Base-by-base conservation (phyloP, 768 basidiomycete species). In the Pisolithus orientalis region DNA sequence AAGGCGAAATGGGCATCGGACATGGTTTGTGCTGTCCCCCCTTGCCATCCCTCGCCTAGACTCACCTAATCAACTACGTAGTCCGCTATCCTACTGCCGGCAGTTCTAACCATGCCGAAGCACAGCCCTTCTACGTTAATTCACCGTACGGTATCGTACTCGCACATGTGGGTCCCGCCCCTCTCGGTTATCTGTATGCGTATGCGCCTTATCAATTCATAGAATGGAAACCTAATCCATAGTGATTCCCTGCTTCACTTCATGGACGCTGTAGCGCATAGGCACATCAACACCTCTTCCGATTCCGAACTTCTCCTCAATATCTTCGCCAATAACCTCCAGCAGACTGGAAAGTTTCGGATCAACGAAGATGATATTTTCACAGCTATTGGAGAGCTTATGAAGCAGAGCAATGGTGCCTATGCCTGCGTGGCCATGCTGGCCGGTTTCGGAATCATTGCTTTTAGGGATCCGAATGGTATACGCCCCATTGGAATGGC, bases 311-410 rank as follows among this genome's bases (percentile, higher is more conserved):
- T 99, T 11, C 80, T 99, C 39, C 82, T 99, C 57, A 99, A 99
- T 72, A 91, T 96, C 59, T 92, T 99, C 67, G 96, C 96, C 49
- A 84, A 98, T 76, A 94, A 95, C 61, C 82, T 99, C 16, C 96
- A 99, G 64, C 85, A 97, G 68, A 98, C 95, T 9, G 96, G 95
- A 51, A 99, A 99, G 70, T 94, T 97, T 72, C 90, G 94, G 55
- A 99, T 98, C 74, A 98, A 98, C 65, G 95, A 97, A 65, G 96
- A 99, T 60, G 96, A 99, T 70, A 96, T 99, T 59, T 98, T 99
- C 71, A 90, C 84, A 14, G 95, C 96, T 31, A 84, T 97, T 50
- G 80, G 87, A 11, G 87, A 88, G 6, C 79, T 97, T 68, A 97
- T 94, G 86, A 72, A 78, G 52, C 85, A 92, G 57, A 86, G 85